Conservation (phyloP, 2,329 filamentous ascomycete genomes). For the Lachnellula subtilissima region DNA sequence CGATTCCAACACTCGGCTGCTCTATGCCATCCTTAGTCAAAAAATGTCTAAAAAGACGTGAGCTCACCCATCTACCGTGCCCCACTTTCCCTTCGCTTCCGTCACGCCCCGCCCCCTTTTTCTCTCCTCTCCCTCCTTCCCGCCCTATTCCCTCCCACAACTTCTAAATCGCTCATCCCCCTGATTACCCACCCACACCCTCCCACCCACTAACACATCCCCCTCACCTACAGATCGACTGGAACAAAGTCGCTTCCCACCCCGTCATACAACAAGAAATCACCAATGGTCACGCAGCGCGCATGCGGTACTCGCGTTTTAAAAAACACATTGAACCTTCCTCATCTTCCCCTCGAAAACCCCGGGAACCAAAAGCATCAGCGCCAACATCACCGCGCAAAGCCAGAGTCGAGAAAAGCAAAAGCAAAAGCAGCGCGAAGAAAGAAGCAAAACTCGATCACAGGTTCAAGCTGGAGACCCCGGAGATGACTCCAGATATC, state of each 20-base stretch:
- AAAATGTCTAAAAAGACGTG: constrained; percentile 48
- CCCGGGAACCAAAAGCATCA: constrained; percentile 4
- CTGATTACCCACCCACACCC: neutral
- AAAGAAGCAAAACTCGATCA: neutral
- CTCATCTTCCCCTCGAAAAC: constrained; percentile 5
- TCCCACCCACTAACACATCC: neutral
- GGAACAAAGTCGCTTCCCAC: constrained; percentile 45
- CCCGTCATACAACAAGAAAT: constrained; percentile 35
- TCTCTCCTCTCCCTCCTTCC: neutral
- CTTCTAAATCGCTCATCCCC: neutral
- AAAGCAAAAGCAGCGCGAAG: neutral
- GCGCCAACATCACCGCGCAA: constrained; percentile 11
- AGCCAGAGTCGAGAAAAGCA: constrained; percentile 19
- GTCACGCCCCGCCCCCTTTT: neutral
- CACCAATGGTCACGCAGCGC: constrained; percentile 51
- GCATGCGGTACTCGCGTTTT: constrained; percentile 53
- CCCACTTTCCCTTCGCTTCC: neutral
- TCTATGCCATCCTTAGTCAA: constrained; percentile 53
- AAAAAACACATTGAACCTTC: constrained; percentile 44
- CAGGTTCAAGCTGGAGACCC: neutral
- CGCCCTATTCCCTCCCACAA: neutral
- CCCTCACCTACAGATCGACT: constrained; percentile 42
- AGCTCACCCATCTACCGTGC: constrained; percentile 9
- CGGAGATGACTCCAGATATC: neutral
- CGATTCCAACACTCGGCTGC: constrained; percentile 41